Base-by-base conservation (phyloP, 2,329 filamentous ascomycete genomes). In the Neocucurbitaria cava region DNA sequence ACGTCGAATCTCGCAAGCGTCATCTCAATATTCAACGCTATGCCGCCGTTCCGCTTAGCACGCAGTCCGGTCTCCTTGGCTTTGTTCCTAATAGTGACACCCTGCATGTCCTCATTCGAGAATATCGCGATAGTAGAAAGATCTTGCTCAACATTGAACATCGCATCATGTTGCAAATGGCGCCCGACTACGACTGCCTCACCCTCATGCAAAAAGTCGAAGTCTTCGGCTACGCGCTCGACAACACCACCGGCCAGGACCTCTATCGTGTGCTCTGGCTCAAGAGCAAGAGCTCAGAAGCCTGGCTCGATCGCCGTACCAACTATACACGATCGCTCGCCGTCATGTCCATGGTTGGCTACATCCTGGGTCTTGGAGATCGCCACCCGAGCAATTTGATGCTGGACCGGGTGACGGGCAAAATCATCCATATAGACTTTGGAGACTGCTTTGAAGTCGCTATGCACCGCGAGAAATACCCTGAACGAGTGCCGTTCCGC, bases 321-420 rank as follows among this genome's bases (percentile, higher is more conserved):
- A 99, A 96, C 74, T 99, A 99, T 79, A 99, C 95, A 17, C 89
- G 95, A 53, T 98, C 94, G 1, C 83, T 99, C 1, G 95, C 92
- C 66, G 95, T 99, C 69, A 99, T 99, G 95, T 97, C 92, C n/a
- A 99, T 99, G 92, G 95, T 98, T n/a, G 95, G 95, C 60, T 99
- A 99, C 76, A 98, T 99, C 62, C 87, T 99, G 20, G 96, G 95
- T 56, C 83, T 99, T 13, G 95, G 95, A 49, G 95, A 99, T 79
- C 89, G 96, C 43, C 95, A 99, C 78, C 96, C 96, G 33, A 97
- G 92, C 56, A 99, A 99, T 76, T 80, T 99, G 70, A 96, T 99
- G 89, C 88, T 99, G 36, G 95, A 99, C 76, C 89, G 92, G 35
- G 87, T 96, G 57, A 98, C 94, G 1, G 95, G 95, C 72, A 96